Percentiles rank a stretch among this genome's conserved stretches.
Conservation (phyloP, 2,329 filamentous ascomycete genomes). For the Aureobasidium sp. region DNA sequence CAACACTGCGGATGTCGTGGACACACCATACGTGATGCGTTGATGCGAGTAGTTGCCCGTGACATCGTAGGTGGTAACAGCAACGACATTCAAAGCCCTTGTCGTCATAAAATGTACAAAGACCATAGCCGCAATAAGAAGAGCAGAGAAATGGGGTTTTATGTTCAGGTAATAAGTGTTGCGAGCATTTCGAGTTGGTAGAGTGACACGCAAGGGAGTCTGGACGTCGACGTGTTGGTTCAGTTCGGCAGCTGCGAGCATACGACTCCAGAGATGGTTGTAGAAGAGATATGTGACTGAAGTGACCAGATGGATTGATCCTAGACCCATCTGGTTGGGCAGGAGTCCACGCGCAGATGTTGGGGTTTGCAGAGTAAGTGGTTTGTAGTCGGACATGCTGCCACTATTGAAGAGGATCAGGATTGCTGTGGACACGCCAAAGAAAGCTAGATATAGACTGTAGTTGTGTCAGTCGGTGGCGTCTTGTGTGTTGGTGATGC, state of each 20-base stretch:
- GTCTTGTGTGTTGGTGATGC: neutral
- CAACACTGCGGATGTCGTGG: neutral
- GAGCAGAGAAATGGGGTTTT: neutral
- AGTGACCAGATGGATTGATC: neutral
- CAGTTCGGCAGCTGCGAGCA: neutral
- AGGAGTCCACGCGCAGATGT: neutral
- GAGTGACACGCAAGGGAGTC: neutral
- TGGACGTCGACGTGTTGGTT: neutral
- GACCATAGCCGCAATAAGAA: neutral
- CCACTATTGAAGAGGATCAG: neutral
- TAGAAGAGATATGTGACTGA: neutral
- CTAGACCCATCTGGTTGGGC: neutral
- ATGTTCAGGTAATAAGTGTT: neutral
- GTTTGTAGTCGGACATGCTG: neutral
- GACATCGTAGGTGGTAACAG: neutral
- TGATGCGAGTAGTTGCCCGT: neutral
- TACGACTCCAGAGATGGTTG: constrained; percentile 4
- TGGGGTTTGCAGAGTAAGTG: neutral
- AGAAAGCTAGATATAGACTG: neutral
- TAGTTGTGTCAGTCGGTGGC: neutral
- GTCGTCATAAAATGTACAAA: neutral
- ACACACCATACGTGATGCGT: neutral
- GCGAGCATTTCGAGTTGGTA: neutral
- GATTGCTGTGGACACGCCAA: neutral
- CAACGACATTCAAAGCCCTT: neutral